Evolutionary conservation across 2,329 filamentous ascomycete genomes (phyloP).

Genomic region (Penicillium rolfsii): DNA sequence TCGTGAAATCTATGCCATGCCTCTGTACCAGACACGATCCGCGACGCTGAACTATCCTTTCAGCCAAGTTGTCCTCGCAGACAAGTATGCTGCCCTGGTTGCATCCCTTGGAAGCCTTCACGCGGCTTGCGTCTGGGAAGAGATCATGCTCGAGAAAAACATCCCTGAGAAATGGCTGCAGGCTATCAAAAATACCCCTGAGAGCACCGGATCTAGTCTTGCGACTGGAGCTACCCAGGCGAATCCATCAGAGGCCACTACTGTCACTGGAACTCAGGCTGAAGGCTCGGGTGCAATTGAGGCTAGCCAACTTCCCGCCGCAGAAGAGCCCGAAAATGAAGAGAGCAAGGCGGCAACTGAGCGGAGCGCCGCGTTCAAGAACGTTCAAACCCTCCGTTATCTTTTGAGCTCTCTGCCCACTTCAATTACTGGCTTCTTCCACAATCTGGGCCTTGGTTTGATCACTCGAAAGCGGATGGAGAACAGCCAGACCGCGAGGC

Average conservation of each 20-base stretch:
- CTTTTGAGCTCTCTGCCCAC: conserved; percentile 78
- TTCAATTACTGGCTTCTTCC: conserved; percentile 81
- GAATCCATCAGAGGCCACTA: conserved; percentile 27
- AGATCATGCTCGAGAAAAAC: conserved; percentile 71
- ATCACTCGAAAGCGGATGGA: conserved; percentile 76
- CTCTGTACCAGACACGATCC: conserved; percentile 66
- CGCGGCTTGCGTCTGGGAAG: conserved; percentile 80
- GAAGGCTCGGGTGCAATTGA: conserved; percentile 28
- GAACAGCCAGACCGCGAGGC: conserved; percentile 44
- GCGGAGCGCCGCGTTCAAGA: conserved; percentile 61
- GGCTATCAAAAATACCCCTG: conserved; percentile 48
- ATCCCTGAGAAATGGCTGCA: conserved; percentile 67
- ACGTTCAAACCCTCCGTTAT: conserved; percentile 75
- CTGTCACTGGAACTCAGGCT: conserved; percentile 33
- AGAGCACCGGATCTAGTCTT: conserved; percentile 44
- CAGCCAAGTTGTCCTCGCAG: conserved; percentile 77
- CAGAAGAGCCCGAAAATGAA: conserved; percentile 24
- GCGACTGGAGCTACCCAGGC: conserved; percentile 41
- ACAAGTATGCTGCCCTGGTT: conserved; percentile 77
- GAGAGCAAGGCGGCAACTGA: conserved; percentile 32
- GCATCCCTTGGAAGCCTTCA: conserved; percentile 76
- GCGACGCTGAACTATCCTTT: conserved; percentile 65
- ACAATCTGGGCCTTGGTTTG: conserved; percentile 80
- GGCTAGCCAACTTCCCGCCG: conserved; percentile 21
- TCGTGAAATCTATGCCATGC: conserved; percentile 70